These are phyloP conservation scores for Talaromyces sp. DNA, from an alignment of 2,329 filamentous ascomycete species.

Conservation along the genomic window DNA sequence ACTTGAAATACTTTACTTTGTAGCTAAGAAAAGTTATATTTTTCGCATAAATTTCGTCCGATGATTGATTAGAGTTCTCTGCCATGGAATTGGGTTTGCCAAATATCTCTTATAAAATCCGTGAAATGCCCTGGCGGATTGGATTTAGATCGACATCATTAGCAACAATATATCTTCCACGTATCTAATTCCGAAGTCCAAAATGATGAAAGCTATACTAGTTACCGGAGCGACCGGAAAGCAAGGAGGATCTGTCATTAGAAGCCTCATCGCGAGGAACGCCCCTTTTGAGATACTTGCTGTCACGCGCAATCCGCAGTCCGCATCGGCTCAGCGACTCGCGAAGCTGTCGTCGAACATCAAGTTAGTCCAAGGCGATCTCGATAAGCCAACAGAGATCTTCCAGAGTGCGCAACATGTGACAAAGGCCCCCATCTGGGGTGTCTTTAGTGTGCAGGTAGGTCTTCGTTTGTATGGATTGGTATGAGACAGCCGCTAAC, in stretches of 20 bases:
- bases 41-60: background rate
- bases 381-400: slow-evolving; percentile 51
- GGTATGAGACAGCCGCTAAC: background rate
- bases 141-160: background rate
- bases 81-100: background rate
- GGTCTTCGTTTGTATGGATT: slow-evolving; percentile 6
- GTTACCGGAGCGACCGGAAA: slow-evolving; percentile 43
- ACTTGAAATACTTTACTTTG: background rate
- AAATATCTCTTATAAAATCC: background rate
- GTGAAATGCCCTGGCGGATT: background rate
- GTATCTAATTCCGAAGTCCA: background rate
- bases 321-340: slow-evolving; percentile 50
- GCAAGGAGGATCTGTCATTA: slow-evolving; percentile 39
- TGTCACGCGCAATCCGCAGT: slow-evolving; percentile 57
- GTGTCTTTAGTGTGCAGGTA: slow-evolving; percentile 62
- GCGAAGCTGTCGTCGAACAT: slow-evolving; percentile 46
- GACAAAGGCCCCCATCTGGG: slow-evolving; percentile 48
- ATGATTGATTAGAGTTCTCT: background rate
- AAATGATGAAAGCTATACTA: slow-evolving; percentile 25
- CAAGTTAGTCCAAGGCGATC: slow-evolving; percentile 56
- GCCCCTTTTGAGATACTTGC: slow-evolving; percentile 53
- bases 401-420: slow-evolving; percentile 47
- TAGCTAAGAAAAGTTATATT: background rate
- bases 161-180: background rate
- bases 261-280: slow-evolving; percentile 28